Conservation (phyloP, 2,329 filamentous ascomycete species). For the Pezizomycotina sp. region DNA sequence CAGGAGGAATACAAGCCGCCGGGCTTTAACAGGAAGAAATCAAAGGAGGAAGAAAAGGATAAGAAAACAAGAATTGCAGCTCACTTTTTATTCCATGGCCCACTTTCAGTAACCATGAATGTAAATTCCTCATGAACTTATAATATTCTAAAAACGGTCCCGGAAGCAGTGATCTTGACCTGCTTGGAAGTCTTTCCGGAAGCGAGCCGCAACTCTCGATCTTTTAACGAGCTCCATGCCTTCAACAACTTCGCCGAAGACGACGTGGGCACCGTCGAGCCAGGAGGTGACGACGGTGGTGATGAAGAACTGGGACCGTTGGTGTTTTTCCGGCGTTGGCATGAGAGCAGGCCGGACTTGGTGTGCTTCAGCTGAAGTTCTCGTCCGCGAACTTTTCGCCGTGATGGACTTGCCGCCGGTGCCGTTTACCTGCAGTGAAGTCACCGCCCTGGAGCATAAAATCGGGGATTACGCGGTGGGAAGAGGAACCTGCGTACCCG, state of each 20-base stretch:
- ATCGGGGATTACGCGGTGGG: conserved; percentile 82
- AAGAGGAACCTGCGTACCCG: conserved; percentile 66
- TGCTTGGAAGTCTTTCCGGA: too few relatives aligned
- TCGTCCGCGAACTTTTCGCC: conserved; percentile 87
- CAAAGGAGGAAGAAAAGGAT: too few relatives aligned
- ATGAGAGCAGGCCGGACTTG: not conserved
- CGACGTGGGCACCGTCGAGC: conserved; percentile 71
- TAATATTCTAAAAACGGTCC: too few relatives aligned
- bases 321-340: conserved; percentile 68
- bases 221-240: conserved; percentile 71
- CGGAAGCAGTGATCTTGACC: too few relatives aligned
- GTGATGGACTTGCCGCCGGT: conserved; percentile 85
- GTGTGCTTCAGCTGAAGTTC: conserved; percentile 51
- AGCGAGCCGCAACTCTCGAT: too few relatives aligned
- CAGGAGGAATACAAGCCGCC: too few relatives aligned
- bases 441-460: conserved; percentile 97
- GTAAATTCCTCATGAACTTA: too few relatives aligned
- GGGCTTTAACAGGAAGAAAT: too few relatives aligned
- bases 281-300: conserved; percentile 76
- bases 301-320: conserved; percentile 83
- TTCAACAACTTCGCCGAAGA: conserved; percentile 78
- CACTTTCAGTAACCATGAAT: too few relatives aligned
- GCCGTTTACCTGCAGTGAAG: conserved; percentile 86
- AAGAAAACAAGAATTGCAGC: too few relatives aligned
- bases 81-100: too few relatives aligned